These are phyloP conservation scores for Aspergillus sclerotialis DNA, from an alignment of 2,329 filamentous ascomycete species.

Conservation along the genomic window DNA sequence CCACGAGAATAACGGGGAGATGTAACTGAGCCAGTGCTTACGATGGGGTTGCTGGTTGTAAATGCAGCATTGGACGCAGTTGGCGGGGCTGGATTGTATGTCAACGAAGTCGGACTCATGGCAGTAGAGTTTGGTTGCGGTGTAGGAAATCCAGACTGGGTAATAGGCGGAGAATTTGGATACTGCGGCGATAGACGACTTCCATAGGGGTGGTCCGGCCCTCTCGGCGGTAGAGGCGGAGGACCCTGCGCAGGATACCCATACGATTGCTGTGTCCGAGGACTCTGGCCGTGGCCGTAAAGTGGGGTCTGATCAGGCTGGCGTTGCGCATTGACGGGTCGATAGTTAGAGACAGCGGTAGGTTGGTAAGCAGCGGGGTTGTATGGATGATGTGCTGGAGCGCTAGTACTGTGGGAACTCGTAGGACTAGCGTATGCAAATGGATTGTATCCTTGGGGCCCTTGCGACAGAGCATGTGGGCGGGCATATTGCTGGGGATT, in stretches of 20 bases:
- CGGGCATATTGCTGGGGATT: slow-evolving; percentile 57
- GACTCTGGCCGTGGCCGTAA: slow-evolving; percentile 22
- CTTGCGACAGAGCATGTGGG: slow-evolving; percentile 39
- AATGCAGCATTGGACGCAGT: slow-evolving; percentile 14
- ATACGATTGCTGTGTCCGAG: slow-evolving; percentile 26
- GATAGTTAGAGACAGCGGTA: slow-evolving; percentile 20
- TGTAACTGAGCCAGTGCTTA: slow-evolving; percentile 10
- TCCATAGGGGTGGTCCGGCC: slow-evolving; percentile 31
- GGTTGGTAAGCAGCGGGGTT: slow-evolving; percentile 45
- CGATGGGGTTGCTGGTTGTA: slow-evolving; percentile 16
- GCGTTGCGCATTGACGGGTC: slow-evolving; percentile 26
- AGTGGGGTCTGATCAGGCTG: slow-evolving; percentile 20
- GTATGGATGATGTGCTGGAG: slow-evolving; percentile 37
- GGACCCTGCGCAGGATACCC: slow-evolving; percentile 23
- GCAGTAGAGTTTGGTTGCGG: slow-evolving; percentile 20
- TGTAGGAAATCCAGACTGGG: slow-evolving; percentile 20
- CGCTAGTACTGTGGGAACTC: slow-evolving; percentile 19
- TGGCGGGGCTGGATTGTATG: slow-evolving; percentile 20
- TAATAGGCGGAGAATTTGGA: slow-evolving; percentile 15
- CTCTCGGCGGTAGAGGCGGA: slow-evolving; percentile 34
- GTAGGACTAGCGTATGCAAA: slow-evolving; percentile 46
- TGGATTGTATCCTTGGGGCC: slow-evolving; percentile 61
- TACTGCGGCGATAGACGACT: slow-evolving; percentile 25
- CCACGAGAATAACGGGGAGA: slow-evolving; percentile 17
- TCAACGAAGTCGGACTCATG: slow-evolving; percentile 16